phyloP scores from a whole-genome alignment of 2,329 filamentous ascomycete species.

The Fusarium nematophilum region DNA sequence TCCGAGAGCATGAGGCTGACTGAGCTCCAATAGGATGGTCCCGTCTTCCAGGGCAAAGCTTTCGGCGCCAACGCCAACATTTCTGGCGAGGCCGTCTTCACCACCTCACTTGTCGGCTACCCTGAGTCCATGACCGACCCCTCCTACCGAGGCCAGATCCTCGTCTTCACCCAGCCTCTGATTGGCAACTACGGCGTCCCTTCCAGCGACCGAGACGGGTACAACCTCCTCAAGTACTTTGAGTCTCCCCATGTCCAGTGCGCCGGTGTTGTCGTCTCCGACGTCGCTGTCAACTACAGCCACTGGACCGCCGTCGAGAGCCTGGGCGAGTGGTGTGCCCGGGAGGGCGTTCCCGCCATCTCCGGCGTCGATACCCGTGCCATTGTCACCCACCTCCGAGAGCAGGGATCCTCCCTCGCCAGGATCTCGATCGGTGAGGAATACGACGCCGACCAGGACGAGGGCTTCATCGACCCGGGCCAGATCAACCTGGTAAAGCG shows the following conservation, averaged over 20 bases:
- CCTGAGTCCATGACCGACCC: constrained; percentile 94
- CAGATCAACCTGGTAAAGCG: constrained; percentile 97
- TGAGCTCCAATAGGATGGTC: constrained; percentile 75
- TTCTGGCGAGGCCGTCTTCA: constrained; percentile 98
- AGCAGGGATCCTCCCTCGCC: constrained; percentile 95
- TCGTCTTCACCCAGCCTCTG: constrained; percentile 97
- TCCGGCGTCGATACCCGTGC: constrained; percentile 96
- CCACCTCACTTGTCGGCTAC: constrained; percentile 96
- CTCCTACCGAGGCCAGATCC: constrained; percentile 91
- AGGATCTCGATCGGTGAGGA: constrained; percentile 95
- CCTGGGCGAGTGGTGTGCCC: constrained; percentile 91
- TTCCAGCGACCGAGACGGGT: constrained; percentile 84
- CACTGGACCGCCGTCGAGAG: constrained; percentile 99
- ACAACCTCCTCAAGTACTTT: constrained; percentile 95
- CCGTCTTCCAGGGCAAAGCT: constrained; percentile 94
- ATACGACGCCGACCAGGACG: constrained; percentile 98
- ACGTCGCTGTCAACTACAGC: constrained; percentile 93
- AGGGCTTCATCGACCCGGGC: constrained; percentile 93
- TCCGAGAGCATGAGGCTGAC: constrained; percentile 11
- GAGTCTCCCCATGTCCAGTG: constrained; percentile 98
- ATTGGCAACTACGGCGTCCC: constrained; percentile 99
- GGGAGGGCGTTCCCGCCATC: constrained; percentile 95
- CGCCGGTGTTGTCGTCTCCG: constrained; percentile 93
- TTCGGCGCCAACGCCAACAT: constrained; percentile 98
- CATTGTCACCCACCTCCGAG: constrained; percentile 94